phyloP scores from a whole-genome alignment of 2,329 filamentous ascomycete genomes.

The Stemphylium vesicarium region DNA sequence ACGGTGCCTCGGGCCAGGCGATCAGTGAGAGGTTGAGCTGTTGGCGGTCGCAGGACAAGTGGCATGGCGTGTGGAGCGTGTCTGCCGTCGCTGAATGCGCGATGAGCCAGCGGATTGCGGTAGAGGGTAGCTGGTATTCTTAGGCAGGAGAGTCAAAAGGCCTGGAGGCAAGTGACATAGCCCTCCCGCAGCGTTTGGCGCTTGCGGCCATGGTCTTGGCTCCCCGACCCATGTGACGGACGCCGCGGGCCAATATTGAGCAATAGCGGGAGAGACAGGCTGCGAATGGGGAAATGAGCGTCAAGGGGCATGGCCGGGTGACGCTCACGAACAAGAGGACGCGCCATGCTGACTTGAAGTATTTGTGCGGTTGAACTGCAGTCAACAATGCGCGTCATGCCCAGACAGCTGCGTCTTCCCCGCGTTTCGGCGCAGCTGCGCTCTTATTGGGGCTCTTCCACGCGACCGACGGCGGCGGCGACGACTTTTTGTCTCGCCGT shows the following conservation, averaged over 20 bases:
- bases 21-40: conserved; percentile 23
- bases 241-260: conserved; percentile 21
- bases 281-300: conserved; percentile 12
- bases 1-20: conserved; percentile 17
- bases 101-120: conserved; percentile 9
- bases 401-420: conserved; percentile 10
- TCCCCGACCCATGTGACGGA: conserved; percentile 35
- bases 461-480: conserved; percentile 4
- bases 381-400: conserved; percentile 13
- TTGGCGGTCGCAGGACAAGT: conserved; percentile 31
- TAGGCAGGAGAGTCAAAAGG: conserved; percentile 10
- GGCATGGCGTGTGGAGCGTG: conserved; percentile 38
- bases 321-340: conserved; percentile 3
- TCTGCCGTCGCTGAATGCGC: background rate
- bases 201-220: conserved; percentile 38
- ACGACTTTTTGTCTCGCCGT: background rate
- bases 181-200: conserved; percentile 28
- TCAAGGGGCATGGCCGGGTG: conserved; percentile 18
- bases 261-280: conserved; percentile 12
- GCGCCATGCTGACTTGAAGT: conserved; percentile 14
- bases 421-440: conserved; percentile 10
- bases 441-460: background rate
- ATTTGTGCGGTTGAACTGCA: background rate
- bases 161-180: conserved; percentile 28
- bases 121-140: conserved; percentile 1